Conservation (phyloP, 805 yeast genomes). For the Candida maris region DNA sequence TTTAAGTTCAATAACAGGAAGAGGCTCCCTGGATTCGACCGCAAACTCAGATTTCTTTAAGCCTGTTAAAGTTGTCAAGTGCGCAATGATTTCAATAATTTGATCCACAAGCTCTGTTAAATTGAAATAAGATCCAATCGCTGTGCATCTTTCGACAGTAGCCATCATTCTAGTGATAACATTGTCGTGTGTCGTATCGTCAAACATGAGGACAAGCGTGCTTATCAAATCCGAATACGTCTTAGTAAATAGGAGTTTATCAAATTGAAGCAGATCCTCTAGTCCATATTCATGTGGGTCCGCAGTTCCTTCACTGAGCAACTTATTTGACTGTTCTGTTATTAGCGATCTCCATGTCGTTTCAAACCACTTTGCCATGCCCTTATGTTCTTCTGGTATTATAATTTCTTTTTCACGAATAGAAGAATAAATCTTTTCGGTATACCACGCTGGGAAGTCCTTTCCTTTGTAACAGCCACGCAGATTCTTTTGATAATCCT, state of each 20-base stretch:
- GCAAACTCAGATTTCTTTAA: slow-evolving; percentile 30
- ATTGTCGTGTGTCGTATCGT: slow-evolving; percentile 87
- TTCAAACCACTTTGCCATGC: slow-evolving; percentile 88
- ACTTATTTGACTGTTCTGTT: slow-evolving; percentile 39
- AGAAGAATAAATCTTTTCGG: slow-evolving; percentile 74
- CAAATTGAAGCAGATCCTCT: slow-evolving; percentile 49
- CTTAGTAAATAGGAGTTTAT: slow-evolving; percentile 63
- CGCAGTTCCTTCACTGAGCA: slow-evolving; percentile 12
- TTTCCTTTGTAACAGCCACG: slow-evolving; percentile 71
- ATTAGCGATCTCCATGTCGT: slow-evolving; percentile 75
- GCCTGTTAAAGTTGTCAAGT: slow-evolving; percentile 62
- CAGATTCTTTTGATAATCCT: slow-evolving; percentile 73
- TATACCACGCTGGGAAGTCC: slow-evolving; percentile 84
- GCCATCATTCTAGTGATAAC: slow-evolving; percentile 84
- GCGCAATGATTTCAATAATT: slow-evolving; percentile 62
- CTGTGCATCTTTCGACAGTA: slow-evolving; percentile 80
- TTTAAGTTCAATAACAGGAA: slow-evolving; percentile 43
- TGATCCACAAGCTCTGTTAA: slow-evolving; percentile 57
- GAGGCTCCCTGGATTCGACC: slow-evolving; percentile 33
- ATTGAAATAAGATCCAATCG: slow-evolving; percentile 64
- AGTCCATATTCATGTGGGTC: slow-evolving; percentile 10
- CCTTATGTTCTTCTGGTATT: slow-evolving; percentile 97
- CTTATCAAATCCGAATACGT: slow-evolving; percentile 63
- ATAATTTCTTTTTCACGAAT: slow-evolving; percentile 85
- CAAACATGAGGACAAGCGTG: slow-evolving; percentile 73